A percentile compares a stretch with the other conserved stretches of the same genome.
Conservation (phyloP, 176 grass and related monocot genomes). For the Carex littledalei region DNA sequence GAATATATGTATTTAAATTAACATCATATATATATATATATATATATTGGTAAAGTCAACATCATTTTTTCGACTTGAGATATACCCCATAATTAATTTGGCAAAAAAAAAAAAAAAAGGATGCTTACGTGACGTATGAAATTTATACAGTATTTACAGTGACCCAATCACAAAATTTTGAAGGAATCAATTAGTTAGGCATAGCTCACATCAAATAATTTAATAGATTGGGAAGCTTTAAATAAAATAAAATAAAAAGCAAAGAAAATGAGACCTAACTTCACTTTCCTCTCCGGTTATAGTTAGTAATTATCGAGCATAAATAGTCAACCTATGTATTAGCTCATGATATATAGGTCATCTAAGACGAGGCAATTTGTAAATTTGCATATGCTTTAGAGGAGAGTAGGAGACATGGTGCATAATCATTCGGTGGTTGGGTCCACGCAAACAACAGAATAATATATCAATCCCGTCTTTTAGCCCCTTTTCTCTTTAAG, state of each 20-base stretch:
- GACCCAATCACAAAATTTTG: neutral
- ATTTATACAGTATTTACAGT: neutral
- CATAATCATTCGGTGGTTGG: conserved; percentile 4
- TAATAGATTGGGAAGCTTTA: neutral
- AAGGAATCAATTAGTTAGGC: conserved; percentile 5
- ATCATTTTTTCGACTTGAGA: neutral
- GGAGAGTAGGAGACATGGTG: neutral
- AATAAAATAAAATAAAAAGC: neutral
- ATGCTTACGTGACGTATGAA: neutral
- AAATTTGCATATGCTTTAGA: conserved; percentile 13
- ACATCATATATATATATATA: no score
- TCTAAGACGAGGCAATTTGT: conserved; percentile 4
- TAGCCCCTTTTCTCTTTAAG: conserved; percentile 7
- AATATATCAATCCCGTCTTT: conserved; percentile 1
- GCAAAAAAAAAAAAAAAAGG: neutral
- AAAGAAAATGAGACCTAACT: neutral
- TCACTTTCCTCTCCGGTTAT: neutral
- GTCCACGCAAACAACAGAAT: conserved; percentile 13
- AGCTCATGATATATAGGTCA: neutral
- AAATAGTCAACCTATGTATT: conserved; percentile 21
- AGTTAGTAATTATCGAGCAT: conserved; percentile 10
- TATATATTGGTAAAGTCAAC: neutral
- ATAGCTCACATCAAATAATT: neutral
- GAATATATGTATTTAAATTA: neutral
- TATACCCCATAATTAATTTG: neutral